These are phyloP conservation scores for Danielozyma ontarioensis DNA, from an alignment of 805 yeast genomes.

Conservation along the genomic window DNA sequence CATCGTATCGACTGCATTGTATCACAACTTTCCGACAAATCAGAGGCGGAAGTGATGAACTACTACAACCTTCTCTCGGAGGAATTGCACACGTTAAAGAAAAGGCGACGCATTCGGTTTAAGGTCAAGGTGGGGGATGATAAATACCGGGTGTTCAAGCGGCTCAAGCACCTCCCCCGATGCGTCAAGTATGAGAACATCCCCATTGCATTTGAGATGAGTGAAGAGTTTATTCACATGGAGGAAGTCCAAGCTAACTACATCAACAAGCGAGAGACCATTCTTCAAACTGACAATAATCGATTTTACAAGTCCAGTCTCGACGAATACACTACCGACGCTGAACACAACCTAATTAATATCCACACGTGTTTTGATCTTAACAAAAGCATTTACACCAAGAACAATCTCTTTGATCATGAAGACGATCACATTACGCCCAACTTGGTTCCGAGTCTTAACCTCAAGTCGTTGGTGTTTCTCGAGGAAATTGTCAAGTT, in stretches of 20 bases:
- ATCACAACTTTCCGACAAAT: conserved; percentile 35
- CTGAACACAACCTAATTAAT: too few relatives aligned
- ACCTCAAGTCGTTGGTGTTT: conserved; percentile 10
- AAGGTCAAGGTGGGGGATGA: too few relatives aligned
- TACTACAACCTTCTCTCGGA: conserved; percentile 38
- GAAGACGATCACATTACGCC: conserved; percentile 1
- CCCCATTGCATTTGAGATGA: conserved; percentile 52
- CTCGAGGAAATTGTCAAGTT: conserved; percentile 15
- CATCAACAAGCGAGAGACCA: neutral
- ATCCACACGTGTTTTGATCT: conserved; percentile 18
- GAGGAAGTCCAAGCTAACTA: conserved; percentile 38
- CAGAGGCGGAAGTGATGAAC: conserved; percentile 37
- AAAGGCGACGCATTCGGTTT: conserved; percentile 2
- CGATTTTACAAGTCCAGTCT: conserved; percentile 4
- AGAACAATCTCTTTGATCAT: neutral
- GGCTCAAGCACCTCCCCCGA: neutral
- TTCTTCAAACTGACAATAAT: conserved; percentile 9
- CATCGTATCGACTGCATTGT: conserved; percentile 39
- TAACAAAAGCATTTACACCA: too few relatives aligned
- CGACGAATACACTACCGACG: conserved; percentile 2
- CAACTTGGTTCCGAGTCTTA: conserved; percentile 6
- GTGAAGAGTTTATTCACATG: conserved; percentile 32
- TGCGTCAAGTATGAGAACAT: conserved; percentile 32
- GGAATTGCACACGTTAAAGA: conserved; percentile 21
- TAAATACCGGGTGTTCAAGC: too few relatives aligned